Evolutionary conservation across 2,329 filamentous ascomycete species (phyloP).

Genomic region (Cadophora sp.): DNA sequence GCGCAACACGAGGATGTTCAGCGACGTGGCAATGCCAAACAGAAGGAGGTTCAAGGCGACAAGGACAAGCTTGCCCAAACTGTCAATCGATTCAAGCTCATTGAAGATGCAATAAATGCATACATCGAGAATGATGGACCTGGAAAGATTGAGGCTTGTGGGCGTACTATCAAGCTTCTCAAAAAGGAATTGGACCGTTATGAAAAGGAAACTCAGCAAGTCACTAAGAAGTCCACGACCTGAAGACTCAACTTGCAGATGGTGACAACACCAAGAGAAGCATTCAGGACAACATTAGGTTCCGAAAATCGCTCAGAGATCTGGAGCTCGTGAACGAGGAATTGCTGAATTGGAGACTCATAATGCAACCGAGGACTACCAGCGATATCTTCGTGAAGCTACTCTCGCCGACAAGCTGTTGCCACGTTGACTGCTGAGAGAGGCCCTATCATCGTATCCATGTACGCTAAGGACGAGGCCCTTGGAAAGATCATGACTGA

Average conservation of each 20-base stretch:
- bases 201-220: slow-evolving; percentile 70
- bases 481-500: slow-evolving; percentile 75
- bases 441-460: slow-evolving; percentile 75
- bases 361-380: slow-evolving; percentile 26
- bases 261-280: slow-evolving; percentile 84
- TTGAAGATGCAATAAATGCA: slow-evolving; percentile 78
- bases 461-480: slow-evolving; percentile 86
- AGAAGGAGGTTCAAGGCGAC: slow-evolving; percentile 74
- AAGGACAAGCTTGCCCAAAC: slow-evolving; percentile 76
- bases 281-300: slow-evolving; percentile 87
- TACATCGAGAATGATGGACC: slow-evolving; percentile 81
- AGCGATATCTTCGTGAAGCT: slow-evolving; percentile 76
- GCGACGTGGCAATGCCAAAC: slow-evolving; percentile 72
- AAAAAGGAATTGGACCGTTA: slow-evolving; percentile 69
- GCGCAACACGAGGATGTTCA: slow-evolving; percentile 79
- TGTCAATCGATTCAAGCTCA: slow-evolving; percentile 76
- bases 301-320: slow-evolving; percentile 75
- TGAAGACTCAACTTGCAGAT: slow-evolving; percentile 79
- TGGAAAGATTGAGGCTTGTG: slow-evolving; percentile 71
- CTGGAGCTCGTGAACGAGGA: slow-evolving; percentile 71
- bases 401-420: slow-evolving; percentile 68
- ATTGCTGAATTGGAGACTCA: slow-evolving; percentile 78
- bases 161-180: slow-evolving; percentile 71
- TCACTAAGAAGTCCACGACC: slow-evolving; percentile 74
- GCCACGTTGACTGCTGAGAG: slow-evolving; percentile 75